phyloP scores from a whole-genome alignment of 2,329 filamentous ascomycete species.

The Aspergillus caelatus region DNA sequence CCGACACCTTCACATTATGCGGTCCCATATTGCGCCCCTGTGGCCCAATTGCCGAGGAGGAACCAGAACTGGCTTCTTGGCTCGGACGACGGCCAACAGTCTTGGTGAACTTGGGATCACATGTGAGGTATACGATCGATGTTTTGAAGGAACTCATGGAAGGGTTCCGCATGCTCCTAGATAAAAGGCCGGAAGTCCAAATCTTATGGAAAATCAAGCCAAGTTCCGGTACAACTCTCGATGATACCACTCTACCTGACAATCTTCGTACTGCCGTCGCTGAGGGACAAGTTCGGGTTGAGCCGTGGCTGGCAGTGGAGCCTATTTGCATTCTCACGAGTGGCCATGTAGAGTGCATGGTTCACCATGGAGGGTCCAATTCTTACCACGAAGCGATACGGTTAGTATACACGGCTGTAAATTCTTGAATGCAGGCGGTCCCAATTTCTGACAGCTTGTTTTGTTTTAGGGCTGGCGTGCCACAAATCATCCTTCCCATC shows the following conservation, averaged over 20 bases:
- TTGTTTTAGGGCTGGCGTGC: constrained; percentile 42
- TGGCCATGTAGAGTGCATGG: constrained; percentile 43
- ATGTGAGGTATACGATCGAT: constrained; percentile 25
- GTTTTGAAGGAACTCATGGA: constrained; percentile 42
- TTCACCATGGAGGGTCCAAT: constrained; percentile 54
- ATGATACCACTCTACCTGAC: constrained; percentile 14
- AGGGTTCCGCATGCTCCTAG: constrained; percentile 39
- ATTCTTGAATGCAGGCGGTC: background rate
- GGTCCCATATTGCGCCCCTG: constrained; percentile 47
- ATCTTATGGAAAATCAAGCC: constrained; percentile 39
- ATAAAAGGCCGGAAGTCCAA: constrained; percentile 30
- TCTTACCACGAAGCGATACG: constrained; percentile 51
- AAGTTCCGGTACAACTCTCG: background rate
- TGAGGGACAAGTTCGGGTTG: constrained; percentile 38
- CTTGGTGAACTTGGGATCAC: constrained; percentile 49
- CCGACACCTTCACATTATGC: constrained; percentile 40
- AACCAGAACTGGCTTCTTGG: constrained; percentile 45
- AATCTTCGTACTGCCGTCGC: constrained; percentile 30
- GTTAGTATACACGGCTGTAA: constrained; percentile 30
- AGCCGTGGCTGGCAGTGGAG: constrained; percentile 46
- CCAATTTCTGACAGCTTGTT: constrained; percentile 7
- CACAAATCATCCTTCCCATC: constrained; percentile 51
- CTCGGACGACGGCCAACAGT: constrained; percentile 44
- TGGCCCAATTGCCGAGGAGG: constrained; percentile 32
- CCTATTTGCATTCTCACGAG: constrained; percentile 38